Percentiles rank a stretch among this genome's conserved stretches.
Conservation (phyloP, 2,329 filamentous ascomycete species). For the Pyricularia grisea region DNA sequence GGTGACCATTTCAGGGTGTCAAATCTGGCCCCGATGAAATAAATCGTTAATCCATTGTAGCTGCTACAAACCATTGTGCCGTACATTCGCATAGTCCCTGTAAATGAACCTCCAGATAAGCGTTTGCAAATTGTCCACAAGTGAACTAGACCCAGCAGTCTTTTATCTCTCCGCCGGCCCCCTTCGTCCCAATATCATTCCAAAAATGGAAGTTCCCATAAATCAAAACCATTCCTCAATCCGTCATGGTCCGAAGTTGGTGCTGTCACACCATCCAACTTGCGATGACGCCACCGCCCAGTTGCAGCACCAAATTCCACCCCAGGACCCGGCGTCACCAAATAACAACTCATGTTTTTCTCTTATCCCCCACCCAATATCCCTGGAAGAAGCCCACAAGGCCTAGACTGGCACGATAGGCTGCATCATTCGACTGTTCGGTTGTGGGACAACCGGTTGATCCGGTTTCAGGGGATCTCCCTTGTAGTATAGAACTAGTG, state of each 20-base stretch:
- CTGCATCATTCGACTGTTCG: not conserved
- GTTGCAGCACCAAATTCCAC: not conserved
- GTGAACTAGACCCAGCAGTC: too few species aligned
- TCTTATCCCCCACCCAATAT: not conserved
- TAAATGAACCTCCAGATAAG: too few species aligned
- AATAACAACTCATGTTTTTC: not conserved
- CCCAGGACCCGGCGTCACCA: not conserved
- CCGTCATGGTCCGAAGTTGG: not conserved
- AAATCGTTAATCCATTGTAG: too few species aligned
- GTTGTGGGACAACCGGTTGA: not conserved
- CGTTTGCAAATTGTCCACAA: too few species aligned
- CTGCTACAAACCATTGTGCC: too few species aligned
- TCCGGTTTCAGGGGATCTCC: too few species aligned
- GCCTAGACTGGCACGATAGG: not conserved
- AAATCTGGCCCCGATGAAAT: too few species aligned
- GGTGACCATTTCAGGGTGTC: too few species aligned
- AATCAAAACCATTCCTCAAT: not conserved
- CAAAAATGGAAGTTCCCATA: not conserved
- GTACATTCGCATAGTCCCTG: too few species aligned
- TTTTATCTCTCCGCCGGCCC: too few species aligned
- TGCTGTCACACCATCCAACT: not conserved
- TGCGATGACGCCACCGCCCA: not conserved
- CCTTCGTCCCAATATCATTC: not conserved
- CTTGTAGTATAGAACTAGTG: not conserved
- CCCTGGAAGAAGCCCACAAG: not conserved